Evolutionary conservation across 1,139 yeast species (phyloP), one percentile per base, ranked within the genome.

Genomic region (Lodderomyces elongisporus): DNA sequence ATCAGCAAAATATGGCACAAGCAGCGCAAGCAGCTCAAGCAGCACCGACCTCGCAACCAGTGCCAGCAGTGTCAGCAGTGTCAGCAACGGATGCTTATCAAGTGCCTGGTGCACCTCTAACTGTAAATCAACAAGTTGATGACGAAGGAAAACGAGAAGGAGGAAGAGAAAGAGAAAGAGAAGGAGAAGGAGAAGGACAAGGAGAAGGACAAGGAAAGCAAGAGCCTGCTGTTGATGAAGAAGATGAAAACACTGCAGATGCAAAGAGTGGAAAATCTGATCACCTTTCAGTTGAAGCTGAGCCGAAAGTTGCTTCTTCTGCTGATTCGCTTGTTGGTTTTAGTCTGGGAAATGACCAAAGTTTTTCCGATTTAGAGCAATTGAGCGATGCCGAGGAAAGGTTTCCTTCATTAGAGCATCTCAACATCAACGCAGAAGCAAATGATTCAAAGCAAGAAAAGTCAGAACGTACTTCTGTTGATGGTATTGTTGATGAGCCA

Each of bases 341-440:
- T 14, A 40, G 43, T 28, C 43, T 40, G 43, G 38, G 35, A 3
- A 38, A 37, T 17, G 39, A 38, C 12, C 36, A 31, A 6, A 35
- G 28, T 8, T 14, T 36, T 26, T 33, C 39, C 10, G 68, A 62
- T 21, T 39, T 61, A 12, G 67, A 53, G 8, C 54, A 62, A 30
- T 47, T 68, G 33, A 72, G 66, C 26, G 57, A 67, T 38, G 66
- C 60, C 1, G 73, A 66, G 41, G 66, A 62, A 37, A 51, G 73
- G 28, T 69, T 56, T 36, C 74, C 74, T 3, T 63, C 71, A 3
- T 51, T 68, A 14, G 74, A 68, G 24, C 58, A 58, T 17, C 47
- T 54, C 23, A n/a, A n/a, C n/a, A n/a, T n/a, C n/a, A n/a, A n/a
- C n/a, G n/a, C n/a, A n/a, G n/a, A n/a, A n/a, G n/a, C n/a, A n/a